A percentile compares a stretch with the other conserved stretches of the same genome.
Conservation (phyloP, 2,329 filamentous ascomycete genomes). For the Trichoderma sp. region DNA sequence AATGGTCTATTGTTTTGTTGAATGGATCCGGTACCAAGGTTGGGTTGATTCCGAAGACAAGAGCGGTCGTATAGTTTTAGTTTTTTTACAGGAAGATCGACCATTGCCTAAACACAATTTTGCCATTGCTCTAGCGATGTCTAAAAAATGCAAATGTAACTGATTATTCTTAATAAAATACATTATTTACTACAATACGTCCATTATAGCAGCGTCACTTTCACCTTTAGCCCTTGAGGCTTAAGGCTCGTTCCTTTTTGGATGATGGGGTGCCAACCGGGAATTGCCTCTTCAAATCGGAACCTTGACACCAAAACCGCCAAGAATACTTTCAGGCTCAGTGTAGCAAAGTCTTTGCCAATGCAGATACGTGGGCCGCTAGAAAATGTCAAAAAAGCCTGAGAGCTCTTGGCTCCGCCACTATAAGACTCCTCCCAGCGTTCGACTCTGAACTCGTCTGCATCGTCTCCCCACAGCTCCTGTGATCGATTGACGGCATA, state of each 20-base stretch:
- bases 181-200: background rate
- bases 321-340: conserved; percentile 5
- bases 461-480: conserved; percentile 11
- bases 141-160: background rate
- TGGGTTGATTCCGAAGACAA: background rate
- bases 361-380: conserved; percentile 6
- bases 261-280: background rate
- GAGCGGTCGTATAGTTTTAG: background rate
- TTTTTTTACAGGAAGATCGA: background rate
- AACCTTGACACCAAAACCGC: background rate
- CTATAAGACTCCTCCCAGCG: background rate
- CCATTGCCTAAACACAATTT: background rate
- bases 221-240: background rate
- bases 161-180: background rate
- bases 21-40: background rate
- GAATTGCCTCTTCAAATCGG: background rate
- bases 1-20: background rate
- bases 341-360: conserved; percentile 1
- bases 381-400: background rate
- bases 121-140: background rate
- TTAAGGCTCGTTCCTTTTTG: background rate
- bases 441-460: background rate
- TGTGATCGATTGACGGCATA: background rate
- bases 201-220: background rate
- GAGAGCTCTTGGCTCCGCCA: background rate